phyloP scores from a whole-genome alignment of 1,139 yeast genomes.

The Candida sp. region DNA sequence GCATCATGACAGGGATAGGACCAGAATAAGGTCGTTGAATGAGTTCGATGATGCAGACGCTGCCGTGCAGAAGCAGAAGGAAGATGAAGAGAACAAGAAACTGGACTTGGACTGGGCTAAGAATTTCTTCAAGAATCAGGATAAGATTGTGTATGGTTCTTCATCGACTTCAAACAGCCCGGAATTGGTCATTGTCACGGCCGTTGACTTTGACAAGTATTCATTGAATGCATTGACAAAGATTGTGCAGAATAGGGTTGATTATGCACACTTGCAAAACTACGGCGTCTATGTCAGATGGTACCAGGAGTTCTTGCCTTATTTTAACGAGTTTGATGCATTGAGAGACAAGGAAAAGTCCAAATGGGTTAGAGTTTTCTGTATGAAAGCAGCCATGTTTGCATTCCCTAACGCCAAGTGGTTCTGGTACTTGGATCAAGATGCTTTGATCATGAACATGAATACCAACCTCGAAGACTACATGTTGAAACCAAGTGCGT shows the following conservation, averaged over 20 bases:
- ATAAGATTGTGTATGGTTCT: conserved; percentile 59
- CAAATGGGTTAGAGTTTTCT: conserved; percentile 64
- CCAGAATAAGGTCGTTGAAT: conserved; percentile 40
- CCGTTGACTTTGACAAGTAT: conserved; percentile 75
- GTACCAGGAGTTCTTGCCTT: conserved; percentile 78
- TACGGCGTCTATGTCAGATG: conserved; percentile 86
- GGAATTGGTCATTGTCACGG: conserved; percentile 78
- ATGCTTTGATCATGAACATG: conserved; percentile 70
- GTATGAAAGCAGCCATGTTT: conserved; percentile 80
- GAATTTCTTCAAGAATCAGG: conserved; percentile 65
- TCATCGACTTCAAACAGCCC: conserved; percentile 51
- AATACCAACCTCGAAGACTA: conserved; percentile 60
- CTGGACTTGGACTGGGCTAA: conserved; percentile 50
- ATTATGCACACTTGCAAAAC: conserved; percentile 74
- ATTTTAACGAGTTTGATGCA: conserved; percentile 46
- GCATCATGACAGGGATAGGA: conserved; percentile 41
- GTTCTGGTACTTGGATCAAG: conserved; percentile 85
- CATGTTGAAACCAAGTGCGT: conserved; percentile 56
- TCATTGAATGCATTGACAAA: conserved; percentile 62
- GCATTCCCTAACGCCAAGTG: conserved; percentile 86
- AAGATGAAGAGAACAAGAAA: conserved; percentile 41
- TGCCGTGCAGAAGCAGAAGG: conserved; percentile 35
- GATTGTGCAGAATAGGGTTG: conserved; percentile 79
- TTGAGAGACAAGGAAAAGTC: conserved; percentile 37
- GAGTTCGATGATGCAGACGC: conserved; percentile 51